Evolutionary conservation across 345 rosid genomes (phyloP).

Genomic region (Salix exigua): DNA sequence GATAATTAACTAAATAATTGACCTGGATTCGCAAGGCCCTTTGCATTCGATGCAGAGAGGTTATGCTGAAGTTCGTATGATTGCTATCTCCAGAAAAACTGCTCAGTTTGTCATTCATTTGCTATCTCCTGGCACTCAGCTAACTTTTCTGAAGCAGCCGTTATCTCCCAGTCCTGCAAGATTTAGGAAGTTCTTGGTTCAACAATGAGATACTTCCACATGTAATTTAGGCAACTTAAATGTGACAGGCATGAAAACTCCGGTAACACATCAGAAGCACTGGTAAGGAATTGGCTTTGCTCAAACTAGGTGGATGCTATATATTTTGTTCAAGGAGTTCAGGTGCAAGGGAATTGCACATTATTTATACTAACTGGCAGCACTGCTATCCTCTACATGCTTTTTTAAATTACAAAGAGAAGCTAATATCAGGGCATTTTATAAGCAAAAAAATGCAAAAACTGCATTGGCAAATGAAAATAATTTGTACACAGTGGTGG

Average conservation of each 20-base stretch:
- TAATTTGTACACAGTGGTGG: neutral
- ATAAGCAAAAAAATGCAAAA: no score
- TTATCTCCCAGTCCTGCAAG: conserved; percentile 72
- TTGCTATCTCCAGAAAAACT: neutral
- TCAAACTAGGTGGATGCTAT: neutral
- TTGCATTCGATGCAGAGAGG: conserved; percentile 28
- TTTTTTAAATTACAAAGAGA: neutral
- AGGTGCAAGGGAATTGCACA: neutral
- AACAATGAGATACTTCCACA: neutral
- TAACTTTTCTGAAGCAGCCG: conserved; percentile 88
- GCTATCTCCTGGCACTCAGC: conserved; percentile 84
- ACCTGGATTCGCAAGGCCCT: conserved; percentile 26
- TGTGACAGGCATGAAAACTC: neutral
- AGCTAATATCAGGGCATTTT: no score
- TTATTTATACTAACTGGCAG: neutral
- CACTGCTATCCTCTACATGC: neutral
- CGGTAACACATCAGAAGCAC: neutral
- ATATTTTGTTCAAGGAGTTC: neutral
- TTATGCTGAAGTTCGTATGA: conserved; percentile 22
- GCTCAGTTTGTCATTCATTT: neutral
- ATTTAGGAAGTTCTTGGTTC: conserved; percentile 8
- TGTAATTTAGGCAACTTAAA: neutral
- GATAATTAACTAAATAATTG: no score
- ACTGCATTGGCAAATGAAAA: neutral
- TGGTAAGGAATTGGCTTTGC: neutral